A percentile compares a stretch with the other conserved stretches of the same genome.
Evolutionary conservation across 78 protist genomes (phyloP).

Genomic region (Mastigamoeba balamuthi): DNA sequence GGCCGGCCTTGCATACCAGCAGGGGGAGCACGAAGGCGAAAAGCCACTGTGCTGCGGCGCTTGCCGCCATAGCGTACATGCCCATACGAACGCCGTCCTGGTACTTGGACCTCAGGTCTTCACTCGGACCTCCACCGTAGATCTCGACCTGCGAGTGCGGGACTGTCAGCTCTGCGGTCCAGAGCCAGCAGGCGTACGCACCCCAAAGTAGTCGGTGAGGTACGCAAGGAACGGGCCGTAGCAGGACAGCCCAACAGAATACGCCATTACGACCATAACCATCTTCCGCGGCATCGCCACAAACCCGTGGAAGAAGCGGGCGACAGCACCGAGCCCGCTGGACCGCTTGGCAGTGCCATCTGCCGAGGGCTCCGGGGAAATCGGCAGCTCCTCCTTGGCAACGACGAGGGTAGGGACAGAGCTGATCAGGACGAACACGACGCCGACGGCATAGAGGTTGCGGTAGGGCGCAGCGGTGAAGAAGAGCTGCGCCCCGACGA

Average conservation of each 20-base stretch:
- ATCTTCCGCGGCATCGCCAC: constrained; percentile 9
- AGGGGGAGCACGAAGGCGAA: constrained; percentile 15
- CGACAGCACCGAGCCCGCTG: no score
- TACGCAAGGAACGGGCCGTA: constrained; percentile 26
- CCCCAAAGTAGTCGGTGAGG: constrained; percentile 10
- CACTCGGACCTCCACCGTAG: no score
- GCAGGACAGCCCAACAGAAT: constrained; percentile 23
- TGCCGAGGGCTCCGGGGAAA: not conserved
- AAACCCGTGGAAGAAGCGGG: constrained; percentile 5
- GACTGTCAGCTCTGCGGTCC: no score
- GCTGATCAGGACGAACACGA: constrained; percentile 3
- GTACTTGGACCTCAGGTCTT: not conserved
- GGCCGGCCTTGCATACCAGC: not conserved
- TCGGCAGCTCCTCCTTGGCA: constrained; percentile 15
- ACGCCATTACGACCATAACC: constrained; percentile 10
- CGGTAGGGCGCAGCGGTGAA: not conserved
- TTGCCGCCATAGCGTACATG: constrained; percentile 23
- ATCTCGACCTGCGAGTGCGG: no score
- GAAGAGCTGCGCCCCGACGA: constrained; percentile 1
- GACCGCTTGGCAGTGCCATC: not conserved
- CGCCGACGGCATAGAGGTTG: constrained; percentile 4
- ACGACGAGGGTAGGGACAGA: constrained; percentile 29
- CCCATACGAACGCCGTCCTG: constrained; percentile 16
- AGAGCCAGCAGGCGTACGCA: no score
- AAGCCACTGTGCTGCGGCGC: constrained; percentile 5